Conservation (phyloP, 345 rosid genomes). For the Aquilaria yunnanensis region DNA sequence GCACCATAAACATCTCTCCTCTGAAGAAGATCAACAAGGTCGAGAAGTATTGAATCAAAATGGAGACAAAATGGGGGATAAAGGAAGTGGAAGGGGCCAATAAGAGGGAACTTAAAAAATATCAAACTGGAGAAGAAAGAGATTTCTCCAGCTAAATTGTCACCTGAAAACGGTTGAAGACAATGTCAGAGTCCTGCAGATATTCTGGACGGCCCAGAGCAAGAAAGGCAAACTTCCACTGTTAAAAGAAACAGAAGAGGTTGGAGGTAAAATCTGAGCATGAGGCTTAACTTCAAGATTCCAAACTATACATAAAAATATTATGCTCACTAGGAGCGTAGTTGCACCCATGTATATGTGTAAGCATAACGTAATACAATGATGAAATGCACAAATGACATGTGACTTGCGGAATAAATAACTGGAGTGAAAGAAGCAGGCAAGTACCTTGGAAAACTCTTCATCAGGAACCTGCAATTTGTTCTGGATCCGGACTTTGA, state of each 20-base stretch:
- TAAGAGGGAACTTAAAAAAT: no score
- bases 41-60: background rate
- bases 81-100: background rate
- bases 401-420: no score
- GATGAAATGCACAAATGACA: background rate
- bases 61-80: background rate
- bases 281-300: background rate
- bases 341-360: background rate
- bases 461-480: constrained; percentile 86
- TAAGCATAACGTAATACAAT: constrained; percentile 1
- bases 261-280: background rate
- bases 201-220: constrained; percentile 91
- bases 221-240: constrained; percentile 96
- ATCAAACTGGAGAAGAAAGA: background rate
- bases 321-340: background rate
- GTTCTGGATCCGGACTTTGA: constrained; percentile 70
- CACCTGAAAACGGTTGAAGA: constrained; percentile 85
- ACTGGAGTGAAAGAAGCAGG: background rate
- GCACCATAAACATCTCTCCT: constrained; percentile 53
- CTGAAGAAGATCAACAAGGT: constrained; percentile 11
- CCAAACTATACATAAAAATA: background rate
- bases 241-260: constrained; percentile 3
- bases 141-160: background rate
- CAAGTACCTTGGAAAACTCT: constrained; percentile 75
- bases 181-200: constrained; percentile 66